A percentile compares a stretch with the other conserved stretches of the same genome.
Evolutionary conservation across 495 filamentous ascomycete genomes (phyloP).

Genomic region (Penicillium manginii): DNA sequence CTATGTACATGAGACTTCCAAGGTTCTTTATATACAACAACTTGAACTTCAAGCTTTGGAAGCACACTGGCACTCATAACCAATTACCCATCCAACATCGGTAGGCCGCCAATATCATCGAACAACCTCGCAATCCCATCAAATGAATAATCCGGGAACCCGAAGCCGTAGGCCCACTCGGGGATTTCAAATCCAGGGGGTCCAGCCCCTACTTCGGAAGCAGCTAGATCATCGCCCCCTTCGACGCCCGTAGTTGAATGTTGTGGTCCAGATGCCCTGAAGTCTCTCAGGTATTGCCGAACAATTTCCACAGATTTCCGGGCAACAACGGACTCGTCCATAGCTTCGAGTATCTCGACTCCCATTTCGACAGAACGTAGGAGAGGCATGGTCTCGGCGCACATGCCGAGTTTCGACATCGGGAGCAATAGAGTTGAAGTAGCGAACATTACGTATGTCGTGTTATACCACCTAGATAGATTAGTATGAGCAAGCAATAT

Average conservation of each 20-base stretch:
- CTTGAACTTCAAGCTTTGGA: too few relatives aligned
- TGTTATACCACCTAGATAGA: slow-evolving; percentile 48
- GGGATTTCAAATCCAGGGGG: slow-evolving; percentile 37
- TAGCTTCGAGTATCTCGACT: slow-evolving; percentile 47
- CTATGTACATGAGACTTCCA: background rate
- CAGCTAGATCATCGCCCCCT: slow-evolving; percentile 6
- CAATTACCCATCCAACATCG: slow-evolving; percentile 38
- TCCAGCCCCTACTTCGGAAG: slow-evolving; percentile 16
- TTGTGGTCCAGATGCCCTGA: slow-evolving; percentile 22
- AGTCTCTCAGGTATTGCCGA: slow-evolving; percentile 42
- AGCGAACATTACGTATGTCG: slow-evolving; percentile 49
- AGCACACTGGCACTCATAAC: background rate
- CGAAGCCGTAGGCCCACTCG: slow-evolving; percentile 47
- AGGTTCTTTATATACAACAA: background rate
- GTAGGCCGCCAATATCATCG: slow-evolving; percentile 40
- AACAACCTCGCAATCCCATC: slow-evolving; percentile 45
- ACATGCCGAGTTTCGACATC: slow-evolving; percentile 42
- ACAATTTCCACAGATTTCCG: slow-evolving; percentile 46
- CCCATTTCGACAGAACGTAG: slow-evolving; percentile 41
- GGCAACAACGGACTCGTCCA: slow-evolving; percentile 47
- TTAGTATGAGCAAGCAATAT: background rate
- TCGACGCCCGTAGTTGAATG: slow-evolving; percentile 10
- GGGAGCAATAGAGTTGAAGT: slow-evolving; percentile 46
- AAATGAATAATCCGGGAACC: slow-evolving; percentile 47
- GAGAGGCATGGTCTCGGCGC: slow-evolving; percentile 35